These are phyloP conservation scores for Talaromyces sp. DNA, from an alignment of 2,329 filamentous ascomycete genomes.

Conservation along the genomic window DNA sequence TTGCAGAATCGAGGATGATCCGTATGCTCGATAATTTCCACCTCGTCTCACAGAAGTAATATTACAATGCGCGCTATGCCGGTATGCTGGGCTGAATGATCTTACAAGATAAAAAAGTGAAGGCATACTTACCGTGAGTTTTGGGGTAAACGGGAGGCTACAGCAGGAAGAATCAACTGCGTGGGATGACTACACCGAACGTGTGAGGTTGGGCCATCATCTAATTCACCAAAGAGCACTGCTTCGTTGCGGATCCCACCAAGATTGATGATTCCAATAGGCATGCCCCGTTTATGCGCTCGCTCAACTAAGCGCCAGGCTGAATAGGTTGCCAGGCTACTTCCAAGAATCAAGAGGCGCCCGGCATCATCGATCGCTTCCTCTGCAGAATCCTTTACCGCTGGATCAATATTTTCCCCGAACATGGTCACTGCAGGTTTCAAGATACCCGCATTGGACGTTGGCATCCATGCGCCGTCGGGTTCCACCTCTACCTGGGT, in stretches of 20 bases:
- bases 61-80: no score
- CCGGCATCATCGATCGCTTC: conserved; percentile 75
- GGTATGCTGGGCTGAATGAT: no score
- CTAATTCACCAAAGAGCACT: conserved; percentile 40
- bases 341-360: conserved; percentile 78
- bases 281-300: conserved; percentile 79
- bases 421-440: conserved; percentile 98
- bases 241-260: conserved; percentile 52
- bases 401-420: conserved; percentile 76
- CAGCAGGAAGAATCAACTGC: conserved; percentile 45
- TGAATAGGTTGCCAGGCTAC: conserved; percentile 90
- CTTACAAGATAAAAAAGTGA: not conserved
- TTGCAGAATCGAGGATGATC: no score
- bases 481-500: conserved; percentile 69
- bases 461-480: conserved; percentile 75
- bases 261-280: conserved; percentile 84
- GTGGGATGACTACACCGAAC: conserved; percentile 48
- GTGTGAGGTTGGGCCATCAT: conserved; percentile 28
- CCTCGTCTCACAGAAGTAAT: no score
- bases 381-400: conserved; percentile 76
- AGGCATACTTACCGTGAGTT: not conserved
- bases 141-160: conserved; percentile 34
- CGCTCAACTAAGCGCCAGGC: conserved; percentile 87
- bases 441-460: conserved; percentile 73
- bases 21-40: no score